A percentile compares a stretch with the other conserved stretches of the same genome.
Evolutionary conservation across 495 filamentous ascomycete genomes (phyloP).

Genomic region (Amorphotheca resinae): DNA sequence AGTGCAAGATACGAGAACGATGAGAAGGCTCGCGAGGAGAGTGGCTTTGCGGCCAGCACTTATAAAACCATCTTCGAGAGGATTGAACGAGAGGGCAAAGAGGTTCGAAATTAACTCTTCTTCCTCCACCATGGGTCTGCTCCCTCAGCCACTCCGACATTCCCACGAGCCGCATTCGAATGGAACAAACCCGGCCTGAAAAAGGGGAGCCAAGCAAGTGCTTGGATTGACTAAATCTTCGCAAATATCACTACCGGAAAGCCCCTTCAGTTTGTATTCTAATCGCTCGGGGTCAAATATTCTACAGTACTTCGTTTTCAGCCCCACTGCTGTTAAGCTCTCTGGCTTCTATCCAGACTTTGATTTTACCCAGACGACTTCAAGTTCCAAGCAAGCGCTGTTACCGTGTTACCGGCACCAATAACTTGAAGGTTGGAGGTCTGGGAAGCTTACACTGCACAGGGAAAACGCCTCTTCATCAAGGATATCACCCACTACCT

Average conservation of each 20-base stretch:
- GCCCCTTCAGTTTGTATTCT: too few relatives aligned
- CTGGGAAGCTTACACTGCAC: conserved; percentile 16
- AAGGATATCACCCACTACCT: conserved; percentile 94
- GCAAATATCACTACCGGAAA: too few relatives aligned
- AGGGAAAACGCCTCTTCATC: conserved; percentile 86
- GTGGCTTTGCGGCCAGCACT: conserved; percentile 64
- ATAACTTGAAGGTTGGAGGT: neutral
- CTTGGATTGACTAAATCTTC: too few relatives aligned
- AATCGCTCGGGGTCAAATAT: too few relatives aligned
- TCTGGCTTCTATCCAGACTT: too few relatives aligned
- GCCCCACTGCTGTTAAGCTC: too few relatives aligned
- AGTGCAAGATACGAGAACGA: conserved; percentile 64
- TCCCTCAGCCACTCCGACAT: neutral
- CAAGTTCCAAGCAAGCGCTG: too few relatives aligned
- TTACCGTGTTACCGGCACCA: too few relatives aligned
- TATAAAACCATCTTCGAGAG: conserved; percentile 63
- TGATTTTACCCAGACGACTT: too few relatives aligned
- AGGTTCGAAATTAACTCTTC: conserved; percentile 36
- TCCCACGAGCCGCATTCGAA: neutral
- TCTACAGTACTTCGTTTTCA: too few relatives aligned
- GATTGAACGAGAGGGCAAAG: conserved; percentile 50
- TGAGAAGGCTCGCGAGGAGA: conserved; percentile 50
- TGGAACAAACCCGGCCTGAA: too few relatives aligned
- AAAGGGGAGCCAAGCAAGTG: too few relatives aligned
- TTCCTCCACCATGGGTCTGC: neutral